Base-by-base conservation (phyloP, 352 stramenopile species). In the Phytophthora boehmeriae region DNA sequence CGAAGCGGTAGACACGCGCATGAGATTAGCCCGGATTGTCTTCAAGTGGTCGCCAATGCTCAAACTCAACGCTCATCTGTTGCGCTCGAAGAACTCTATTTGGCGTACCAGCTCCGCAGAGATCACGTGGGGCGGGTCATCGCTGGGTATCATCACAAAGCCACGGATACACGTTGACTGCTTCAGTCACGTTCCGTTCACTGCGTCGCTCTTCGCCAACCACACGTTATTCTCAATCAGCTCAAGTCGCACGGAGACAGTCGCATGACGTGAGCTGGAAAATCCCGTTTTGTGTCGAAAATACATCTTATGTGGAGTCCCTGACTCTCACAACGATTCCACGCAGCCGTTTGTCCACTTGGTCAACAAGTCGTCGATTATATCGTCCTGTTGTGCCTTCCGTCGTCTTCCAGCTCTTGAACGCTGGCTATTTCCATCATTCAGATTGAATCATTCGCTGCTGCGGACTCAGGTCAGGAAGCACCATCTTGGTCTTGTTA, bases 1-100 rank as follows among this genome's bases (percentile, higher is more conserved):
- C 57, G 85, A 88, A 60, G 60, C 83, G 34, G 83, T 66, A 53
- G 78, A 82, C 57, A 59, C 69, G 23, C 56, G 76, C 34, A 65
- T 79, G 28, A 60, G 52, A 3, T 70, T 73, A 52, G 66, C 66
- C 41, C 43, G 54, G 5, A 72, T 73, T 43, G 78, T 88, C 72
- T 88, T 78, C 62, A 83, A 36, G 28, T 43, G 56, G 17, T 65
- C 71, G 4, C 77, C 73, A 35, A 78, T 71, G 51, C 48, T 77
- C 13, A 73, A n/a, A n/a, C n/a, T 67, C 51, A 83, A 66, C 48
- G 74, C 80, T 58, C 77, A 63, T 48, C 67, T 83, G 32, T 45
- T 80, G 3, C 76, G 71, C 14, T 76, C 81, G 68, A 86, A 85
- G 55, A 78, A 61, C 28, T 56, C 64, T n/a, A 58, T 65, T 35